These are phyloP conservation scores for Pyracantha coccinea DNA, from an alignment of 331 rosid species.

Conservation along the genomic window DNA sequence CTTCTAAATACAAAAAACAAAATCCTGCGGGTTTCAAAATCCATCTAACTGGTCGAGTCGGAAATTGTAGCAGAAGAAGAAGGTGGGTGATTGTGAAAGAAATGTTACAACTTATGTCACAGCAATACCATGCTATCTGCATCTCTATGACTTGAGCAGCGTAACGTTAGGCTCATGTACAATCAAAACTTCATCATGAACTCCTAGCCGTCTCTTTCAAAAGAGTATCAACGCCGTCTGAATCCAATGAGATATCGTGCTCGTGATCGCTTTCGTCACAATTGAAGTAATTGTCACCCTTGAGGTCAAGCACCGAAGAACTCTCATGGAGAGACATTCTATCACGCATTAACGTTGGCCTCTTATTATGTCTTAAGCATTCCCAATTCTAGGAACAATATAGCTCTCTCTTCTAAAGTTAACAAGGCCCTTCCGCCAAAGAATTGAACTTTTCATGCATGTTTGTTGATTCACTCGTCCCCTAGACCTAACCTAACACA, in stretches of 20 bases:
- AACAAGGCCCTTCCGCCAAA: no score
- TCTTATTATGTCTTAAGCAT: conserved; percentile 18
- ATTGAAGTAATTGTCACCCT: no score
- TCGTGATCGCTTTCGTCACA: no score
- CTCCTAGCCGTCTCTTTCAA: conserved; percentile 53
- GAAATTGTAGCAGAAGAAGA: not conserved
- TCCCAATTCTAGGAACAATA: conserved; percentile 11
- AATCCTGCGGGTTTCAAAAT: not conserved
- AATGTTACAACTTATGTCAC: not conserved
- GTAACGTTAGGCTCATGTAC: not conserved
- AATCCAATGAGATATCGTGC: no score
- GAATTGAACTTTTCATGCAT: no score
- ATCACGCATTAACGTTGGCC: conserved; percentile 27
- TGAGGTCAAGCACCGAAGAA: no score
- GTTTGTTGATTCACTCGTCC: no score
- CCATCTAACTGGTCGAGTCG: not conserved
- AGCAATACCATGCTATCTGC: conserved; percentile 1
- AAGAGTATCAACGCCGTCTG: conserved; percentile 52
- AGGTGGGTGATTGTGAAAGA: not conserved
- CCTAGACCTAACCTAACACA: no score
- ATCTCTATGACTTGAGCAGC: conserved; percentile 3
- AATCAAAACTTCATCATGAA: conserved; percentile 5
- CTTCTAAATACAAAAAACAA: not conserved
- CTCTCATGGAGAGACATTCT: no score
- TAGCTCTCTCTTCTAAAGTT: no score